Base-by-base conservation (phyloP, 2,329 filamentous ascomycete genomes). In the Emmonsiellopsis sp. region DNA sequence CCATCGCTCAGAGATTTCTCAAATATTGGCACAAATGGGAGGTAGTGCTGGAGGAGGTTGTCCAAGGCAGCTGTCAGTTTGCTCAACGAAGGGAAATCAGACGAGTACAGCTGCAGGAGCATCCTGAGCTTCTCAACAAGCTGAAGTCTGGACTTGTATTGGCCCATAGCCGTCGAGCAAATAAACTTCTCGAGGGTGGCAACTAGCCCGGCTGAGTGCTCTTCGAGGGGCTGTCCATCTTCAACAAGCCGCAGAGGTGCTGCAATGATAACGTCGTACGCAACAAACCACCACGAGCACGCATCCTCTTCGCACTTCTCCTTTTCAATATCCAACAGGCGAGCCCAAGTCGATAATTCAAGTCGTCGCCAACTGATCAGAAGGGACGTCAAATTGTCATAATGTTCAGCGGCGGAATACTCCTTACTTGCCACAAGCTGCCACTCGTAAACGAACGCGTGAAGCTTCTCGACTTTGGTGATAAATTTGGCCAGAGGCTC, bases 201-300 rank as follows among this genome's bases (percentile, higher is more conserved):
- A n/a, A 95, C 75, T 7, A 96, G 76, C 48, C 83, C 81, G 55
- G 79, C 76, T 0, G 82, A 77, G 65, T 95, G 88, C 13, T 72
- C 68, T 37, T 75, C 72, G 54, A 94, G 70, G 46, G 84, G 79
- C 21, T 79, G 70, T 1, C 75, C 77, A 27, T 79, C 76, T 53
- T 82, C 77, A 0, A 80, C 74, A 56, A 92, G 77, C 17, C 81
- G 79, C 52, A 88, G 75, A 0, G 91, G 86, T 8, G 84, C 85
- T 2, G 84, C 85, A 60, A 98, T 80, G 42, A 95, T 82, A 4
- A 86, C 88, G 68, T 97, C 89, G 63, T 96, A 98, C 1, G 92
- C 90, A 55, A 97, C 80, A 62, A 96, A 98, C 85, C 91, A 98
- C 93, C 93, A 98, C 13, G 86, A 85, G 61, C 84, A 85, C 2